Percentiles rank a stretch among this genome's conserved stretches.
Evolutionary conservation across 768 basidiomycete genomes (phyloP).

Genomic region (Tricholoma sp.): DNA sequence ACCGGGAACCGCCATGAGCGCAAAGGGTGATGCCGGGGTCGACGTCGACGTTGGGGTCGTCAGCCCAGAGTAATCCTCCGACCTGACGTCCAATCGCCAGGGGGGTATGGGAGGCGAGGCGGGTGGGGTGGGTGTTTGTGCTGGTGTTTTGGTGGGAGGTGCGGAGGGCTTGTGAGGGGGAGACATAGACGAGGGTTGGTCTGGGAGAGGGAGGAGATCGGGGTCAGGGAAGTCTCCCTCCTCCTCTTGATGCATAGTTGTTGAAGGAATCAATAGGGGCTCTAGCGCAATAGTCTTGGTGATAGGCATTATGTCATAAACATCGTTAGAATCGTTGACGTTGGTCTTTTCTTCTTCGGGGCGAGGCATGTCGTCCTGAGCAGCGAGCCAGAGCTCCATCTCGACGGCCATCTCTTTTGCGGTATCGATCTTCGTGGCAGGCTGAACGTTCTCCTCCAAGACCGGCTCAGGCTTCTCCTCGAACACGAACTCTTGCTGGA

Average conservation of each 20-base stretch:
- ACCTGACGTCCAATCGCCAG: neutral
- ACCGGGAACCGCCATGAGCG: too few species aligned
- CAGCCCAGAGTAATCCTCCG: neutral
- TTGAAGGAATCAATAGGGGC: neutral
- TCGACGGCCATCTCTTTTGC: neutral
- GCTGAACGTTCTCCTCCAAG: neutral
- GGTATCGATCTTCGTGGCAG: neutral
- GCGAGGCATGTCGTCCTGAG: neutral
- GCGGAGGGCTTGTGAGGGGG: constrained; percentile 12
- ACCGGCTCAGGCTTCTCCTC: neutral
- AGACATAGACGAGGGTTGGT: neutral
- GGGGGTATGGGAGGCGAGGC: constrained; percentile 30
- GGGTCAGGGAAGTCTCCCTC: constrained; percentile 33
- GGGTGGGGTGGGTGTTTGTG: constrained; percentile 40
- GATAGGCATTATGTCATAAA: neutral
- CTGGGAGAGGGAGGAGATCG: constrained; percentile 35
- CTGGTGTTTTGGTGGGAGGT: constrained; percentile 8
- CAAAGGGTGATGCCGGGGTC: neutral
- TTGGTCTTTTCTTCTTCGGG: neutral
- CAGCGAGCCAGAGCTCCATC: neutral
- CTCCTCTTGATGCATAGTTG: neutral
- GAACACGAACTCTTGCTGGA: neutral
- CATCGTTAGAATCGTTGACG: constrained; percentile 11
- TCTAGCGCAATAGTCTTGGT: too few species aligned
- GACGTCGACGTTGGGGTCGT: neutral